Percentiles rank a stretch among this genome's conserved stretches.
These are phyloP conservation scores for Aspergillus caelatus DNA, from an alignment of 2,329 filamentous ascomycete species.

Conservation along the genomic window DNA sequence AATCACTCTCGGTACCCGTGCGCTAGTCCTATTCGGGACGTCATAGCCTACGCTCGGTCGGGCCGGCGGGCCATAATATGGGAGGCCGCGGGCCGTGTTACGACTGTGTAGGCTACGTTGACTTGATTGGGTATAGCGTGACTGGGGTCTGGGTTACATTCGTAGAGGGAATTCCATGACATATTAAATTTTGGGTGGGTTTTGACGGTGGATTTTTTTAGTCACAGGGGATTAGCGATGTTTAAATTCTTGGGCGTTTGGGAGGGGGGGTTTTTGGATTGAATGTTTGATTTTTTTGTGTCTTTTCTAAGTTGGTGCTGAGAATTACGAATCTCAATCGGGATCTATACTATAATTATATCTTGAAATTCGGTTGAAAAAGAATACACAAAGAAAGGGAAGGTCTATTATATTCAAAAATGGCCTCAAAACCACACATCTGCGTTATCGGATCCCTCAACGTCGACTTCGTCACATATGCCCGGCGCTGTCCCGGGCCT, in stretches of 20 bases:
- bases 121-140: not conserved
- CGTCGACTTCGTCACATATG: constrained; percentile 87
- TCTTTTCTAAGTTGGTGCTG: not conserved
- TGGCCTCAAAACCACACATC: not conserved
- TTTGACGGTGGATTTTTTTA: not conserved
- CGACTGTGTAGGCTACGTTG: not conserved
- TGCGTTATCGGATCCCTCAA: constrained; percentile 86
- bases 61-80: not conserved
- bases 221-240: not conserved
- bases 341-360: not conserved
- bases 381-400: not conserved
- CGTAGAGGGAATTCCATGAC: not conserved
- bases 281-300: not conserved
- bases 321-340: not conserved
- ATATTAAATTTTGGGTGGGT: not conserved
- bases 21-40: not conserved
- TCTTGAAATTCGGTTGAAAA: not conserved
- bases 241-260: not conserved
- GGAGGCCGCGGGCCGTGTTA: not conserved
- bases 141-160: too few species aligned
- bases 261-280: not conserved
- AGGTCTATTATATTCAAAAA: not conserved
- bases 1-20: not conserved
- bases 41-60: not conserved
- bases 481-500: constrained; percentile 76